Percentiles rank a stretch among this genome's conserved stretches.
These are phyloP conservation scores for Curvularia spicifera DNA, from an alignment of 2,329 filamentous ascomycete species.

Conservation along the genomic window DNA sequence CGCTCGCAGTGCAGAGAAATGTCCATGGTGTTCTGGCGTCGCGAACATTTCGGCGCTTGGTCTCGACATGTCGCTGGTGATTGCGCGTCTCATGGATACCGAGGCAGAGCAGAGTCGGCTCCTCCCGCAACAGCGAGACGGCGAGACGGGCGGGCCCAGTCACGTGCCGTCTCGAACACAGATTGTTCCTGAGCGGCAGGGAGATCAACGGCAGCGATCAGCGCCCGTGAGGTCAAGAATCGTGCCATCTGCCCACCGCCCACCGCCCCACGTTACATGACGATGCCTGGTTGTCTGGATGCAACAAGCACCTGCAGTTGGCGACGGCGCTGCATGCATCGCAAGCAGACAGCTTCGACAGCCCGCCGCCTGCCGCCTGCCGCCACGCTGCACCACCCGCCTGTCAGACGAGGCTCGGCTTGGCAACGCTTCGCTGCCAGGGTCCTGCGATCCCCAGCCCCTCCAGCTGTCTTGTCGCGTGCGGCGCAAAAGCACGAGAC, in stretches of 20 bases:
- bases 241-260: not conserved
- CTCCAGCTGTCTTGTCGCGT: conserved; percentile 24
- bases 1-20: not conserved
- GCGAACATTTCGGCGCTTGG: not conserved
- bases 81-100: not conserved
- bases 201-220: conserved; percentile 16
- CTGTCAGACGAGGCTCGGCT: conserved; percentile 7
- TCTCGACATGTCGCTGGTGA: not conserved
- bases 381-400: conserved; percentile 6
- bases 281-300: no score
- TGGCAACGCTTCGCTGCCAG: conserved; percentile 13
- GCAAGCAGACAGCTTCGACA: not conserved
- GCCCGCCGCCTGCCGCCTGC: conserved; percentile 6
- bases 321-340: no score
- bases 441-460: conserved; percentile 1
- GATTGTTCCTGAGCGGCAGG: conserved; percentile 17
- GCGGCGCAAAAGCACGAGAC: conserved; percentile 22
- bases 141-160: not conserved
- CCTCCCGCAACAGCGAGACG: conserved; percentile 13
- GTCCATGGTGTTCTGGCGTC: not conserved
- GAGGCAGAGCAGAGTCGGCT: conserved; percentile 5
- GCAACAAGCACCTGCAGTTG: no score
- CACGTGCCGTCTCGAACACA: not conserved
- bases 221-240: conserved; percentile 9
- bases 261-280: not conserved